Evolutionary conservation across 768 basidiomycete species (phyloP), one percentile per base, ranked within the genome.

Genomic region (Amyloporia xantha): DNA sequence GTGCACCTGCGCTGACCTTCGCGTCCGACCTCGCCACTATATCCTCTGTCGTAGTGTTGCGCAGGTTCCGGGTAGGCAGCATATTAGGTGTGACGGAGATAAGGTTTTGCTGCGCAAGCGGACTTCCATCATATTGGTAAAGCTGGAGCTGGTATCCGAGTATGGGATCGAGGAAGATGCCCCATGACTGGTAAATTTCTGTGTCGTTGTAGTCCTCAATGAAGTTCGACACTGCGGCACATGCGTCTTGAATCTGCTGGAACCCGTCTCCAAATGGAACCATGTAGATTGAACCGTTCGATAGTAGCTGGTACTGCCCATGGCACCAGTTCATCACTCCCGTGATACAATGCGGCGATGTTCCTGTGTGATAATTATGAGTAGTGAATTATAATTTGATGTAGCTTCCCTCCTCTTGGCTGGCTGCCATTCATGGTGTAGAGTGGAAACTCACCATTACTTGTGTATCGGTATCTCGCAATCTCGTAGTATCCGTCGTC

Each of bases 161-260:
- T 3, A 57, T 66, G 0, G 76, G 60, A 55, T 96, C 93, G 52
- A 71, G 62, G 69, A 79, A 83, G 60, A 96, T 91, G 35, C 71
- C 73, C 89, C 89, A 96, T 5, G 53, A 50, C 30, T 53, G 25
- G 64, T 80, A 84, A 43, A 79, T 63, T 61, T 91, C 88, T 11
- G 82, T 85, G 53, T 76, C 62, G 68, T 90, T 86, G 77, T 92
- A 97, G 40, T 71, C 63, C 59, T 93, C 82, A 59, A 97, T 79
- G 62, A 94, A 85, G 64, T 92, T 91, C 24, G 93, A 91, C 9
- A 77, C 72, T 9, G 92, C 88, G 1, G 86, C 86, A 61, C 95
- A 99, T 0, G 92, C 86, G 56, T 94, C 86, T 71, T 99, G 92
- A 35, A 97, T 77, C 72, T 95, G 94, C 64, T 96, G 91, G 68